Base-by-base conservation (phyloP, 805 yeast genomes). In the Sungouiella blattae region DNA sequence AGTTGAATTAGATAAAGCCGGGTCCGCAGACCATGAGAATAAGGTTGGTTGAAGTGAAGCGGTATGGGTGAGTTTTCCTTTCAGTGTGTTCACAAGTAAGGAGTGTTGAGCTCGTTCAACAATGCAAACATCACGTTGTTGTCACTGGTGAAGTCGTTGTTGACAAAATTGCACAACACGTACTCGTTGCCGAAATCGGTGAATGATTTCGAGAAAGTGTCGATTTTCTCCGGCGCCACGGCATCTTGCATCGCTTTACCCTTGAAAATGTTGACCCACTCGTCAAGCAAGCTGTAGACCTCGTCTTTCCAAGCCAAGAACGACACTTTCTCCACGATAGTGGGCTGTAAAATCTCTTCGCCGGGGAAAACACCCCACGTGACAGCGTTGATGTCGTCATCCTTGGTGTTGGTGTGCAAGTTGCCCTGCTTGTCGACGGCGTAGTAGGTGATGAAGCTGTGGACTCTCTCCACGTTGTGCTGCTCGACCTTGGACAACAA, bases 221-320 rank as follows among this genome's bases (percentile, higher is more conserved):
- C 59, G 14, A 56, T 45, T 26, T 58, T 55, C 6, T 57, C 62
- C 33, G 57, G 50, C 20, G 51, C 56, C 8, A 50, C 53, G 7
- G 52, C 53, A 16, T 60, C 60, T 26, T 65, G 64, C 29, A 60
- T 55, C 12, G 60, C 46, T 35, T 60, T 60, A 38, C 65, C 57
- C 42, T 61, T 54, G 49, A 73, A 73, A 32, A 76, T 73, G 28
- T 67, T 62, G 47, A 67, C 69, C 98, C 98, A 91, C 57, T 87
- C 96, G 33, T 73, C 69, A 35, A 88, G 72, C 42, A 91, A 80
- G 44, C 87, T 72, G 71, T 74, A 91, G 26, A 91, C 91, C 61
- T 91, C 98, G 58, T 91, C 96, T 58, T 87, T 89, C 98, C 98
- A 91, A 11, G 98, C 98, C 50, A 89, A 67, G 62, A 91, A 91